phyloP scores from a whole-genome alignment of 106 monocot genomes.

The Dendrobium nobile region DNA sequence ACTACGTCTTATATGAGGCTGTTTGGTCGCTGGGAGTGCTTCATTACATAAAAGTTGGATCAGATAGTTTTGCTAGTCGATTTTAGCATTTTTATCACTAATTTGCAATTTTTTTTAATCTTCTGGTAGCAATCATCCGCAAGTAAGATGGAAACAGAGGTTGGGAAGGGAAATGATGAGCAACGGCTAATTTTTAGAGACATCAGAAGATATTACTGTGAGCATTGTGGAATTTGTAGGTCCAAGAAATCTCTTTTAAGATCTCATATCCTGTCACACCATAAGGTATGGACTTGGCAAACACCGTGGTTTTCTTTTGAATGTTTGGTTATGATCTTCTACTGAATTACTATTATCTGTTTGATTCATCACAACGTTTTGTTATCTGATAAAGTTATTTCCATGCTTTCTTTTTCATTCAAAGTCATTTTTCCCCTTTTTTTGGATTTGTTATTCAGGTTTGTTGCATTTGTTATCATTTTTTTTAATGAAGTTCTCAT shows the following conservation, averaged over 20 bases:
- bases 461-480: neutral
- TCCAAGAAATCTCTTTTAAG: conserved; percentile 64
- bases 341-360: too few relatives aligned
- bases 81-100: neutral
- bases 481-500: neutral
- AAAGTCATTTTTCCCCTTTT: too few relatives aligned
- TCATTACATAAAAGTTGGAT: neutral
- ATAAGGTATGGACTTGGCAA: conserved; percentile 33
- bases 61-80: neutral
- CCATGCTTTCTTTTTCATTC: too few relatives aligned
- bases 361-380: neutral
- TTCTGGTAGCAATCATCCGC: neutral
- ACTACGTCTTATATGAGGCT: too few relatives aligned
- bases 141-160: conserved; percentile 1
- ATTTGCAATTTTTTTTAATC: neutral
- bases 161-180: neutral
- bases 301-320: too few relatives aligned
- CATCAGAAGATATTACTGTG: conserved; percentile 59
- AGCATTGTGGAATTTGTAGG: conserved; percentile 61
- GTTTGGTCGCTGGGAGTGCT: too few relatives aligned
- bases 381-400: too few relatives aligned
- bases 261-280: conserved; percentile 39
- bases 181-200: conserved; percentile 19
- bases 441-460: too few relatives aligned
- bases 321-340: too few relatives aligned